These are phyloP conservation scores for Claviceps sp. DNA, from an alignment of 2,329 filamentous ascomycete species.

Conservation along the genomic window DNA sequence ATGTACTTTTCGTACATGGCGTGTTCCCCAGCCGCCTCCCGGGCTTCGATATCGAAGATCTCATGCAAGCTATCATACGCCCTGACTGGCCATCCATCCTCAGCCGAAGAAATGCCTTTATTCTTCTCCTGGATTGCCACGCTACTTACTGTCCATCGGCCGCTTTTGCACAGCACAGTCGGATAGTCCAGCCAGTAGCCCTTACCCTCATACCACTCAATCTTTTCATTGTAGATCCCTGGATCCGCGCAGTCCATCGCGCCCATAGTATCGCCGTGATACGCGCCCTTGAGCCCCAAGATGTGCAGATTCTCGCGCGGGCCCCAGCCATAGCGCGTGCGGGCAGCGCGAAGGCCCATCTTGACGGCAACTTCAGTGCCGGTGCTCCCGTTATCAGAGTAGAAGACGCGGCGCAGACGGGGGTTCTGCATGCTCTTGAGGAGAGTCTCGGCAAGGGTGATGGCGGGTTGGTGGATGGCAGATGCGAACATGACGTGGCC, in stretches of 20 bases:
- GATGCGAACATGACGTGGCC: constrained; percentile 83
- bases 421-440: constrained; percentile 47
- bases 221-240: constrained; percentile 63
- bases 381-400: constrained; percentile 72
- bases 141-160: constrained; percentile 50
- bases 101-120: not conserved
- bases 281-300: constrained; percentile 64
- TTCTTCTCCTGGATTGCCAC: constrained; percentile 22
- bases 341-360: constrained; percentile 63
- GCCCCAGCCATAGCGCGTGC: constrained; percentile 52
- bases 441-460: constrained; percentile 53
- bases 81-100: constrained; percentile 13
- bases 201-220: constrained; percentile 72
- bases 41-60: constrained; percentile 45
- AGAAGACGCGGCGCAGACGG: constrained; percentile 60
- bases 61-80: constrained; percentile 35
- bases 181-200: constrained; percentile 77
- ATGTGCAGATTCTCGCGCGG: constrained; percentile 47
- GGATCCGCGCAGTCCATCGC: constrained; percentile 80
- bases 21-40: constrained; percentile 31
- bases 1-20: constrained; percentile 49
- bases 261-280: constrained; percentile 80
- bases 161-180: constrained; percentile 50
- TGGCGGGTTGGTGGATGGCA: constrained; percentile 64
- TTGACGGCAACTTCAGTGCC: constrained; percentile 76